Conservation (phyloP, 352 stramenopile species). For the Phytopythium litorale region DNA sequence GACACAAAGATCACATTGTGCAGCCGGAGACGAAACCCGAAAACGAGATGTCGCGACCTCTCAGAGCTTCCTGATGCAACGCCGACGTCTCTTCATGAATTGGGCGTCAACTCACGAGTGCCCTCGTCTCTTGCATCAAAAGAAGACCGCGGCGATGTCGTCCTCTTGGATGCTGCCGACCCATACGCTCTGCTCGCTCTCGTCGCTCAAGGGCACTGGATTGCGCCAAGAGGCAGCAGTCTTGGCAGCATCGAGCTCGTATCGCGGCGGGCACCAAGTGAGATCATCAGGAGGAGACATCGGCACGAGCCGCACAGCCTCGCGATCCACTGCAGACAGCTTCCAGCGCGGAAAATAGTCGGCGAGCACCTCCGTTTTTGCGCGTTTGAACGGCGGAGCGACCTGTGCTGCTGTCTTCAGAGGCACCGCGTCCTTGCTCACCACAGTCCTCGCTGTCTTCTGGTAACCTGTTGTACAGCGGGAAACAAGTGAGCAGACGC, state of each 20-base stretch:
- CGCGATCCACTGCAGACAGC: no score
- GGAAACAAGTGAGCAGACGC: not conserved
- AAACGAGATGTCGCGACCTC: not conserved
- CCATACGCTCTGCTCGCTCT: not conserved
- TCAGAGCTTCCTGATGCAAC: not conserved
- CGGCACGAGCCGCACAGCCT: not conserved
- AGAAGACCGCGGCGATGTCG: constrained; percentile 5
- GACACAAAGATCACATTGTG: not conserved
- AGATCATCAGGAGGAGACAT: not conserved
- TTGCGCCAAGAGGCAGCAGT: no score
- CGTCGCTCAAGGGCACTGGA: not conserved
- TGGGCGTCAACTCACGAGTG: no score
- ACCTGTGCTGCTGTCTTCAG: not conserved
- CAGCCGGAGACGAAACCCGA: not conserved
- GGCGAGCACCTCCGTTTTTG: not conserved
- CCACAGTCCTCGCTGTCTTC: not conserved
- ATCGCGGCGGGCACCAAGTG: not conserved
- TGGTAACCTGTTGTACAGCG: not conserved
- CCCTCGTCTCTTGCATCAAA: not conserved
- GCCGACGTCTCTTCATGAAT: not conserved
- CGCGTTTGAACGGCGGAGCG: not conserved
- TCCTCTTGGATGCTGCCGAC: not conserved
- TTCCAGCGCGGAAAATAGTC: not conserved
- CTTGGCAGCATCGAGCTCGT: not conserved
- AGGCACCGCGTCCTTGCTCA: not conserved